Evolutionary conservation across 2,329 filamentous ascomycete species (phyloP).

Genomic region (Sporothrix inflata): DNA sequence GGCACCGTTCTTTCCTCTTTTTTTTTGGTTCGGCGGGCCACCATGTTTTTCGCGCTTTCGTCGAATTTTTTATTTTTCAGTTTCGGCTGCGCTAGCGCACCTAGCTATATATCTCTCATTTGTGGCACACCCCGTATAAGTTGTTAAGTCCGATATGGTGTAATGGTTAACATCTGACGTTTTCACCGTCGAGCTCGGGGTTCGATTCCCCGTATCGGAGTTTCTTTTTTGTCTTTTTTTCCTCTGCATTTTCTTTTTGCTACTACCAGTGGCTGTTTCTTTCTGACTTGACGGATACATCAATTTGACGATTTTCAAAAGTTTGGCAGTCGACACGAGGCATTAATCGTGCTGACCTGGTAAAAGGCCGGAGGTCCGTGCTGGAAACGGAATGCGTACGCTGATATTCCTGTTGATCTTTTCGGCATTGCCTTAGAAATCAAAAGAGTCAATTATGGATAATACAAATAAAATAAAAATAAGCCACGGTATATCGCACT

Average conservation of each 20-base stretch:
- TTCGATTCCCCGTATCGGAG: conserved; percentile 35
- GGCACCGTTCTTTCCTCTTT: not conserved
- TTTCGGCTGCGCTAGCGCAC: not conserved
- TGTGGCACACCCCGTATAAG: not conserved
- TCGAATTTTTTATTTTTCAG: not conserved
- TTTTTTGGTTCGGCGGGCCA: not conserved
- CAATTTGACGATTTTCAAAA: too few relatives aligned
- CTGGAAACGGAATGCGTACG: too few relatives aligned
- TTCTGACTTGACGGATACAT: not conserved
- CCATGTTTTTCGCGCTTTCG: not conserved
- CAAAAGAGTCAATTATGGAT: too few relatives aligned
- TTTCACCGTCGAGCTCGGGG: conserved; percentile 35
- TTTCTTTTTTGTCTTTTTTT: conserved; percentile 14
- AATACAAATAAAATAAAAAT: not conserved
- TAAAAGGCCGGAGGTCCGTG: too few relatives aligned
- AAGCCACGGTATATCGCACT: not conserved
- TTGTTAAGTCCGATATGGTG: conserved; percentile 33
- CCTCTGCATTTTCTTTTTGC: not conserved
- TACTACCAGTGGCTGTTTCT: too few relatives aligned
- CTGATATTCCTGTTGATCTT: not conserved
- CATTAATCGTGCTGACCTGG: not conserved
- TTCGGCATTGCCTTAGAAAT: not conserved
- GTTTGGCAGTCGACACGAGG: not conserved
- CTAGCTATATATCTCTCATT: not conserved
- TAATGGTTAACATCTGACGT: conserved; percentile 35